Evolutionary conservation across 257 asterid species (phyloP).

Genomic region (Coffea eugenioides): DNA sequence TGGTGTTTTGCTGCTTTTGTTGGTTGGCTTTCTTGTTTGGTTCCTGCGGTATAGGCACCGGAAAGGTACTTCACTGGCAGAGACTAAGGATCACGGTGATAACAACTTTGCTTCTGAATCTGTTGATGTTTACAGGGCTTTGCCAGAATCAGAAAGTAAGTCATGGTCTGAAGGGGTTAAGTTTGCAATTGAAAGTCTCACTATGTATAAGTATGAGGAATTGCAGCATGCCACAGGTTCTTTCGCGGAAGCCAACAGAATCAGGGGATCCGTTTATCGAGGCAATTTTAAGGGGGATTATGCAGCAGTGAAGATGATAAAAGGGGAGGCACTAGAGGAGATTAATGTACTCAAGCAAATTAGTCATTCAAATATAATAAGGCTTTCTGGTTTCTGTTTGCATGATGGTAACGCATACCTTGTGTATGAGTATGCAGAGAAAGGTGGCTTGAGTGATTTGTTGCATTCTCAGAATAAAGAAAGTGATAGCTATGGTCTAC

Average conservation of each 20-base stretch:
- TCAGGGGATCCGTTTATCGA: slow-evolving; percentile 43
- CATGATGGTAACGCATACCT: slow-evolving; percentile 57
- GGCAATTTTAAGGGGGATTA: slow-evolving; percentile 54
- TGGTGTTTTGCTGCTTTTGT: slow-evolving; percentile 26
- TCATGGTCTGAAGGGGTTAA: slow-evolving; percentile 37
- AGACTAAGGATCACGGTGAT: background rate
- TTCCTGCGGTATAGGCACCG: slow-evolving; percentile 21
- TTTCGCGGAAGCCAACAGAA: slow-evolving; percentile 41
- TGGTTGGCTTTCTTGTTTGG: slow-evolving; percentile 18
- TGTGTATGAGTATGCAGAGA: slow-evolving; percentile 56
- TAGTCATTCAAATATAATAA: slow-evolving; percentile 47
- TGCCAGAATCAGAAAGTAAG: slow-evolving; percentile 8
- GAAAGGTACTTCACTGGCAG: background rate
- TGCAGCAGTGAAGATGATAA: slow-evolving; percentile 55
- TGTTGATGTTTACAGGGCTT: background rate
- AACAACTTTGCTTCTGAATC: background rate
- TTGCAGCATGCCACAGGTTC: slow-evolving; percentile 45
- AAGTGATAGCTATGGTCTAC: background rate
- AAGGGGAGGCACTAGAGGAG: slow-evolving; percentile 50
- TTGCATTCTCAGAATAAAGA: slow-evolving; percentile 23
- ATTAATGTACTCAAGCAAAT: slow-evolving; percentile 47
- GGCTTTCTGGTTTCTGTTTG: slow-evolving; percentile 60
- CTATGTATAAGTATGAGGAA: slow-evolving; percentile 45
- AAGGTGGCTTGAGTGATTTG: slow-evolving; percentile 45
- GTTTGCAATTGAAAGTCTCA: slow-evolving; percentile 41